Evolutionary conservation across 352 stramenopile species (phyloP).

Genomic region (Phytophthora pistaciae): DNA sequence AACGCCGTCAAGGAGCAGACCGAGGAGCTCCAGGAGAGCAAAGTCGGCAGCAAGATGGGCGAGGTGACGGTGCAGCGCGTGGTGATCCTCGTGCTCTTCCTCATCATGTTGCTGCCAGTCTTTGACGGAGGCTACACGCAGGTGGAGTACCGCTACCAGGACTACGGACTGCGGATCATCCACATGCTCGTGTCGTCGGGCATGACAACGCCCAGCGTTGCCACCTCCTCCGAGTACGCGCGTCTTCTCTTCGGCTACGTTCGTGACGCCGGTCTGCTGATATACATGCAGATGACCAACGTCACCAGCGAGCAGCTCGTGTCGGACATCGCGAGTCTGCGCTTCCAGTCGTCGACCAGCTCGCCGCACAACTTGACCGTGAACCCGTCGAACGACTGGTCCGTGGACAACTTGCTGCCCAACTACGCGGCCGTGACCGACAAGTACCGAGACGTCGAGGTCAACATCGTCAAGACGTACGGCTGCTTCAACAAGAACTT

Average conservation of each 20-base stretch:
- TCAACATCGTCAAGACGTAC: constrained; percentile 84
- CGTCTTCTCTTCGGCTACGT: constrained; percentile 76
- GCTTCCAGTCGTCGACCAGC: constrained; percentile 61
- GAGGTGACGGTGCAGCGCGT: constrained; percentile 89
- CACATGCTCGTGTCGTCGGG: constrained; percentile 75
- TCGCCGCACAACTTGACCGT: constrained; percentile 56
- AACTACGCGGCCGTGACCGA: constrained; percentile 51
- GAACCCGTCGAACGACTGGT: constrained; percentile 76
- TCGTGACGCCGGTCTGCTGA: constrained; percentile 59
- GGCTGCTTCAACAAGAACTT: constrained; percentile 80
- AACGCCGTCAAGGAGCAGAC: constrained; percentile 52
- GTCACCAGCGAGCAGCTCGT: constrained; percentile 46
- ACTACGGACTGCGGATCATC: constrained; percentile 83
- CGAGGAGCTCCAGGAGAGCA: constrained; percentile 79
- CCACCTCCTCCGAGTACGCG: constrained; percentile 56
- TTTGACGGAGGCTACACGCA: constrained; percentile 87
- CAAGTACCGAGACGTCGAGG: constrained; percentile 59
- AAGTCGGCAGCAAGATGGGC: constrained; percentile 90
- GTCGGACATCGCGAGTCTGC: constrained; percentile 44
- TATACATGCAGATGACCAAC: constrained; percentile 72
- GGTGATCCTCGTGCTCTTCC: constrained; percentile 91
- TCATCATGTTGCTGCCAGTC: constrained; percentile 89
- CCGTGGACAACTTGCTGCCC: constrained; percentile 34
- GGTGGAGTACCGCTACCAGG: constrained; percentile 85
- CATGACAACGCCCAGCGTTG: constrained; percentile 31